Conservation (phyloP, 2,329 filamentous ascomycete genomes). For the Aspergillus ibericus region DNA sequence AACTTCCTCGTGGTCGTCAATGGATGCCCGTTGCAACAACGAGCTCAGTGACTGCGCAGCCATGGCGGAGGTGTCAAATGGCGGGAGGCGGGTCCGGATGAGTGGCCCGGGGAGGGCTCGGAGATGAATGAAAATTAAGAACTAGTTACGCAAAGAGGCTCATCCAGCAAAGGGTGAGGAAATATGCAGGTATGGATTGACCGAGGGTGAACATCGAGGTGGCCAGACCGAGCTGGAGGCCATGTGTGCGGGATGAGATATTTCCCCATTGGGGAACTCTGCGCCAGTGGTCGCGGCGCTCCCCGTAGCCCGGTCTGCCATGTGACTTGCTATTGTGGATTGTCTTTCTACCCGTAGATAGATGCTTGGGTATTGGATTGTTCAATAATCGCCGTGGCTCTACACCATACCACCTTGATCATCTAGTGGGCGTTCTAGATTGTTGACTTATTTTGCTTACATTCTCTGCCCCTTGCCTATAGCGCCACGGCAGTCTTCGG, state of each 20-base stretch:
- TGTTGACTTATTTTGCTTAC: neutral
- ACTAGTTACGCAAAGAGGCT: neutral
- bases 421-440: neutral
- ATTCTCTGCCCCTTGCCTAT: neutral
- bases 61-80: constrained; percentile 31
- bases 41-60: constrained; percentile 52
- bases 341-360: too few relatives aligned
- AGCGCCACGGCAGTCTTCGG: neutral
- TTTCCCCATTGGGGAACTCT: constrained; percentile 23
- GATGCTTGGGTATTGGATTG: neutral
- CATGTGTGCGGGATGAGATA: constrained; percentile 21
- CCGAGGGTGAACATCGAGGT: neutral
- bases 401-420: neutral
- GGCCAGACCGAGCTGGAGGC: constrained; percentile 5
- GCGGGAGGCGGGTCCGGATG: neutral
- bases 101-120: constrained; percentile 4
- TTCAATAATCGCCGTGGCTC: neutral
- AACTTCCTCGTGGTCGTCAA: constrained; percentile 63
- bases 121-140: neutral
- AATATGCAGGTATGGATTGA: neutral
- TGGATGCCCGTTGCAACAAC: constrained; percentile 57
- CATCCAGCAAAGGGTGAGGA: neutral
- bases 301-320: constrained; percentile 7
- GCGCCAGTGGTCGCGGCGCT: constrained; percentile 1
- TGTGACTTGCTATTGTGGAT: neutral